Base-by-base conservation (phyloP, 257 asterid genomes). In the Primulina eburnea region DNA sequence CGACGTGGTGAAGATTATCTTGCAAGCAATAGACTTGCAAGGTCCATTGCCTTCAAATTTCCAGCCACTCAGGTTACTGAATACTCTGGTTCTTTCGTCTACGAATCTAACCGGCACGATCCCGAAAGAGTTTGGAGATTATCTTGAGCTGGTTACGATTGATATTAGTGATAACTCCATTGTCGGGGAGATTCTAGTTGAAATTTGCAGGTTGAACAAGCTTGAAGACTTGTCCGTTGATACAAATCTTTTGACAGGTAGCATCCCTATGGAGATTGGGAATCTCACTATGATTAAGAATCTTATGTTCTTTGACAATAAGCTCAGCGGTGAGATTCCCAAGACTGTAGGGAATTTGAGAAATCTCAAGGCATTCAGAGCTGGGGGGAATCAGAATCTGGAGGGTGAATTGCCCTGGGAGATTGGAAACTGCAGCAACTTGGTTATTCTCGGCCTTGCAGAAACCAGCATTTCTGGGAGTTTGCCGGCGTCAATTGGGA, bases 331-430 rank as follows among this genome's bases (percentile, higher is more conserved):
- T 21, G 96, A 75, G 60, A 86, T 94, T 60, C 99, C 99, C 0
- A 24, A 26, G 61, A 84, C 88, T 62, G 40, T 94, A 2, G 99
- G 97, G 1, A 67, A 77, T n/a, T 47, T 94, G 87, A 64, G 68
- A 5, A 79, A 75, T 17, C 96, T 94, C 20, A 89, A 90, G 21
- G 74, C 81, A 0, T 73, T 94, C 77, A 74, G 99, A 66, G 96
- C 95, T 10, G 99, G 99, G 4, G 99, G 99, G 30, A 94, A 94
- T 62, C 95, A 82, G 60, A 87, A 94, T 78, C 89, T 94, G 29
- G 79, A 78, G 18, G 99, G 99, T 0, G 82, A 72, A 29, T 64
- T 94, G 74, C 99, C 99, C 28, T 26, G 1, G 2, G 97, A 87
- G 82, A 84, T 94, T 65, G 99, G 99, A 5, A 89, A 84, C 85